Evolutionary conservation across 768 basidiomycete genomes (phyloP), one percentile per base, ranked within the genome.

Genomic region (Russula vinacea): DNA sequence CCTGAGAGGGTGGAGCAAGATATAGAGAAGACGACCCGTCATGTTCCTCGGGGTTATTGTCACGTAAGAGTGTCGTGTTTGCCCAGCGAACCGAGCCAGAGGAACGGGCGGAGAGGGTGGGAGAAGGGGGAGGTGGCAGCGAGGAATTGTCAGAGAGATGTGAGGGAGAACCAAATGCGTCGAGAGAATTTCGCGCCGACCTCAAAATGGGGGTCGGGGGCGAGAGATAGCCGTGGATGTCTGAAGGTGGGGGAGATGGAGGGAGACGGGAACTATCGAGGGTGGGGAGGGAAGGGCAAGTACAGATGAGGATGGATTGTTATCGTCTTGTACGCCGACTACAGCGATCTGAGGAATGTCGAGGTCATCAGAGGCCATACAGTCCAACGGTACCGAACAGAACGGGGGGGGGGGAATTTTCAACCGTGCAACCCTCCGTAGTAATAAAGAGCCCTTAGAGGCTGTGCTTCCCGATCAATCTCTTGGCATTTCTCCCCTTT

Each of bases 1-100:
- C 60, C 9, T 67, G 67, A 3, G 62, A 62, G 26, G 73, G 71
- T 49, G 77, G 75, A 5, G 80, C 74, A 19, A 89, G 74, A 17
- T 77, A 72, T 3, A 86, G 76, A 10, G 83, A 85, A 1, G 80
- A 75, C 19, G 78, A 65, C n/a, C 83, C 88, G 33, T 75, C 78
- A 37, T 74, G 77, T 39, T 81, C 80, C 24, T 87, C 81, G 0
- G 88, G 90, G 45, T 81, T 80, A 70, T 91, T 92, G 49, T 86
- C 83, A 42, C 91, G 84, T 53, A 93, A 72, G 4, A 80, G 79
- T 4, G 84, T 75, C 8, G 85, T 77, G 3, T 83, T 81, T 37
- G 71, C 74, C 64, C 87, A 90, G 39, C 85, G 82, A 0, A 83
- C 80, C 0, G 84, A 84, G 3, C 87, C 88, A 17, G 78, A 80